A percentile compares a stretch with the other conserved stretches of the same genome.
Evolutionary conservation across 495 filamentous ascomycete genomes (phyloP).

Genomic region (Hyaloscypha finlandica): DNA sequence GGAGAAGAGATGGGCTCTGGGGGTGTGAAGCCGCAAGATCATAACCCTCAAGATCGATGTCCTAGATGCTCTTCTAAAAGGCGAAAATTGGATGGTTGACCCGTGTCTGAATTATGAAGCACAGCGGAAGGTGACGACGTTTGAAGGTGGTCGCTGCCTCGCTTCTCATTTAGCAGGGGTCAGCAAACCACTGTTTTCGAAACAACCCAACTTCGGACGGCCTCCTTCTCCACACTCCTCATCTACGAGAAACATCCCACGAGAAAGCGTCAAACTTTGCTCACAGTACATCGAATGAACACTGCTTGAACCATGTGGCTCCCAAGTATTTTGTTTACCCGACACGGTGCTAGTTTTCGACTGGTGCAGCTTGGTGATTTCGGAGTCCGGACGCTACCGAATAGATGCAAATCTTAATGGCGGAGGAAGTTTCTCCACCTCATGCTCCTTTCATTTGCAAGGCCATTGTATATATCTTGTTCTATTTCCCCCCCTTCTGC

Average conservation of each 20-base stretch:
- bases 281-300: not conserved
- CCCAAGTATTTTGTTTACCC: not conserved
- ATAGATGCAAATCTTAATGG: not conserved
- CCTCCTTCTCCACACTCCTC: constrained; percentile 6
- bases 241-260: constrained; percentile 9
- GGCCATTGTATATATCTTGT: not conserved
- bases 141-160: not conserved
- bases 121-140: not conserved
- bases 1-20: not conserved
- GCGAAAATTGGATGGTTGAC: not conserved
- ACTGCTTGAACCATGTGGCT: not conserved
- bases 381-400: not conserved
- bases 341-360: not conserved
- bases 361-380: not conserved
- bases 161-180: not conserved
- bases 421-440: not conserved
- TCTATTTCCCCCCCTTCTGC: not conserved
- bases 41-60: not conserved
- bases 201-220: not conserved
- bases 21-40: not conserved
- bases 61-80: too few species aligned
- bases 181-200: constrained; percentile 8
- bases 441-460: not conserved
- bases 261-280: not conserved
- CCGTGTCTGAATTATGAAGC: too few species aligned